Evolutionary conservation across 2,329 filamentous ascomycete species (phyloP).

Genomic region (Botrytis medusae): DNA sequence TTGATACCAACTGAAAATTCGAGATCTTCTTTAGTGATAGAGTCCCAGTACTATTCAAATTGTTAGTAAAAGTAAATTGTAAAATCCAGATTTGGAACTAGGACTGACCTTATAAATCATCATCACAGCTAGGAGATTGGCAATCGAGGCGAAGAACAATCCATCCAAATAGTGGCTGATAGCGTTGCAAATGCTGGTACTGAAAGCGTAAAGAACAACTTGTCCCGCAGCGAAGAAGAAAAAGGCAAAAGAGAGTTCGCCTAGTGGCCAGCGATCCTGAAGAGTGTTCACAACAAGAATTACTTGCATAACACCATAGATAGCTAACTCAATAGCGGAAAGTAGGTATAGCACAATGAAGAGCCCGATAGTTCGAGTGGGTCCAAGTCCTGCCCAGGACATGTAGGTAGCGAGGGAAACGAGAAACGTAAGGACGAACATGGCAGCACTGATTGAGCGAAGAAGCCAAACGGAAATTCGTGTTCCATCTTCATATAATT

Average conservation of each 20-base stretch:
- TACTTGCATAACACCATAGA: conserved; percentile 86
- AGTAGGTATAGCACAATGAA: conserved; percentile 92
- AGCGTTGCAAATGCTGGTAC: conserved; percentile 76
- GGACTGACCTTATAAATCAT: conserved; percentile 92
- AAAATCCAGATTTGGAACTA: not conserved
- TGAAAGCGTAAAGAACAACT: conserved; percentile 89
- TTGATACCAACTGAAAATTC: conserved; percentile 96
- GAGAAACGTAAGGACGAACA: conserved; percentile 84
- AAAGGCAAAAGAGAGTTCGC: conserved; percentile 85
- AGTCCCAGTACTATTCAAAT: conserved; percentile 84
- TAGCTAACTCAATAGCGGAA: conserved; percentile 79
- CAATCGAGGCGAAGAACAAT: conserved; percentile 88
- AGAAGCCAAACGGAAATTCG: conserved; percentile 91
- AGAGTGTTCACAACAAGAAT: conserved; percentile 86
- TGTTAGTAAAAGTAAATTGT: not conserved
- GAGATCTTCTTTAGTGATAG: conserved; percentile 95
- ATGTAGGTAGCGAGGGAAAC: conserved; percentile 92
- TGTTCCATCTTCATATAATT: conserved; percentile 96
- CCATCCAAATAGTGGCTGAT: conserved; percentile 93
- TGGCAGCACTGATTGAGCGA: conserved; percentile 71
- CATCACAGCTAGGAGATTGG: conserved; percentile 94
- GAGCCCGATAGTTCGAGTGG: conserved; percentile 81
- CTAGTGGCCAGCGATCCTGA: conserved; percentile 92
- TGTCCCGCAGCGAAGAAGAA: conserved; percentile 92
- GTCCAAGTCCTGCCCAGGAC: conserved; percentile 80